These are phyloP conservation scores for Escovopsis weberi DNA, from an alignment of 2,329 filamentous ascomycete genomes.

Conservation along the genomic window DNA sequence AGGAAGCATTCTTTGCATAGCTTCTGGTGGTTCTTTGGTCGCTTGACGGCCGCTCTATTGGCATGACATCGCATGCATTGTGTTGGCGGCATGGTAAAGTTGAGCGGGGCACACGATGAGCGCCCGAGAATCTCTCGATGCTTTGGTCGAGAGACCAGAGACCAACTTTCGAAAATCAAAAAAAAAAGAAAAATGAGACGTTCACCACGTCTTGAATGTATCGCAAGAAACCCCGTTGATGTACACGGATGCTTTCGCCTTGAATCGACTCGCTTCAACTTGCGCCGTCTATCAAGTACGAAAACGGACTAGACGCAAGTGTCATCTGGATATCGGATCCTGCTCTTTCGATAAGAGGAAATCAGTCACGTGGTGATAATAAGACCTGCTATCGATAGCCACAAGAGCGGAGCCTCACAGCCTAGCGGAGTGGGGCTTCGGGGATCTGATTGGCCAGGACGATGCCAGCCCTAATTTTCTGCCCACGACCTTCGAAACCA, in stretches of 20 bases:
- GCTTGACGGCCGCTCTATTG: constrained; percentile 72
- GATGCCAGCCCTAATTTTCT: constrained; percentile 23
- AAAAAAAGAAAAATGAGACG: background rate
- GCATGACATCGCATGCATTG: constrained; percentile 63
- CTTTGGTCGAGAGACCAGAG: too few relatives aligned
- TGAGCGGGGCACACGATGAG: background rate
- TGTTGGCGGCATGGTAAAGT: constrained; percentile 54
- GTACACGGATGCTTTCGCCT: too few relatives aligned
- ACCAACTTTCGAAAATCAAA: background rate
- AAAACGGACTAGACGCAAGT: too few relatives aligned
- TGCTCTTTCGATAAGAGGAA: too few relatives aligned
- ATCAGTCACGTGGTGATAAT: constrained; percentile 4
- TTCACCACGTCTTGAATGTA: too few relatives aligned
- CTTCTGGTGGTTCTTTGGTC: constrained; percentile 89
- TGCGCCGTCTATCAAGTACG: too few relatives aligned
- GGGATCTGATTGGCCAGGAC: too few relatives aligned
- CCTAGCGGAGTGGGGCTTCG: background rate
- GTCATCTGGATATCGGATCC: too few relatives aligned
- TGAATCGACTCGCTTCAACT: too few relatives aligned
- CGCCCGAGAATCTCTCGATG: too few relatives aligned
- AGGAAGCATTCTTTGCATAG: constrained; percentile 87
- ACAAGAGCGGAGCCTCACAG: constrained; percentile 3
- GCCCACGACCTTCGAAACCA: constrained; percentile 16
- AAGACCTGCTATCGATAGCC: too few relatives aligned
- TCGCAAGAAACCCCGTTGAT: too few relatives aligned